Evolutionary conservation across 2,329 filamentous ascomycete genomes (phyloP), one percentile per base, ranked within the genome.

Genomic region (Colletotrichum tropicicola): DNA sequence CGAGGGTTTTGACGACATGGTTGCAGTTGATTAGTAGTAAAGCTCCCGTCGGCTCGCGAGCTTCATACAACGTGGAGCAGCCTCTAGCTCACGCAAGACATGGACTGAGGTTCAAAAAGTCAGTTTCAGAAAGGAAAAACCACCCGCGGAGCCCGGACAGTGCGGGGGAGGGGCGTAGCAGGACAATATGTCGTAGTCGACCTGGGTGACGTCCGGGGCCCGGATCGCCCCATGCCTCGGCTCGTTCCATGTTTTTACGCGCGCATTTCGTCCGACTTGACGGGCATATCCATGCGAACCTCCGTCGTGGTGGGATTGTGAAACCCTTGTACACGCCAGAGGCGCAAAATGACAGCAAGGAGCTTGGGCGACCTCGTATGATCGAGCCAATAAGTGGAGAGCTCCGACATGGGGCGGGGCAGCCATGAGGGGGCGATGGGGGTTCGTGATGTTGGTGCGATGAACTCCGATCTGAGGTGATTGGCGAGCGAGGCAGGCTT

Each of bases 101-200:
- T 35, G 32, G 32, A 15, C 12, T 10, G 10, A 35, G 15, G 32
- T 5, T 35, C 32, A 35, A 35, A 35, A 35, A 4, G 23, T 6
- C 10, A 44, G 17, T 55, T 44, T 43, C 51, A 15, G 10, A 19
- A 13, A 17, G 15, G 19, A 4, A 10, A 19, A 9, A 43, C n/a
- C 6, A 10, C 8, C 6, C n/a, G 6, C n/a, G 5, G 43, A n/a
- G 43, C 1, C 12, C 8, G 6, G 23, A 3, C 0, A n/a, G 39
- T 45, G 53, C 53, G 53, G 53, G 41, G 32, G 19, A 32, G 53
- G 7, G 52, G 27, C 9, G 54, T 37, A 57, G 32, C 5, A 35
- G 32, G 39, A n/a, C 8, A 43, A 19, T 43, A 41, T 68, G 66
- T 70, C 49, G 23, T 55, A 45, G 48, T 67, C 43, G 44, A 68